Evolutionary conservation across 495 filamentous ascomycete genomes (phyloP).

Genomic region (Aspergillus incahuasiensis): DNA sequence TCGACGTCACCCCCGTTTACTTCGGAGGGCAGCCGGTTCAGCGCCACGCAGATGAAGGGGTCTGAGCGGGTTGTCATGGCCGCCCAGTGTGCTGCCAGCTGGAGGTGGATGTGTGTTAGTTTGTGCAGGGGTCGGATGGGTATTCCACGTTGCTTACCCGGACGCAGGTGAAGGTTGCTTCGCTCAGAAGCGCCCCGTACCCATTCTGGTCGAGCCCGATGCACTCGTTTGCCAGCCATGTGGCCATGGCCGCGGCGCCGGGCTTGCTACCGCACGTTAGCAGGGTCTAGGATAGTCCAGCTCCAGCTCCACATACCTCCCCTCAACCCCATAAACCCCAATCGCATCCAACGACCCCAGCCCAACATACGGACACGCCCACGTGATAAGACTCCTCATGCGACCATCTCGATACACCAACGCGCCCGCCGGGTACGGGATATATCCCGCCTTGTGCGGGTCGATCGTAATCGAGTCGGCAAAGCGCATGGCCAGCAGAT

Average conservation of each 20-base stretch:
- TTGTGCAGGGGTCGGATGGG: too few species aligned
- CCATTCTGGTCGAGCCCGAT: conserved; percentile 35
- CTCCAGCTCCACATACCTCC: conserved; percentile 18
- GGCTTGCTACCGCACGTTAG: conserved; percentile 31
- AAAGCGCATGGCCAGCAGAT: conserved; percentile 28
- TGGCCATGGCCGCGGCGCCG: conserved; percentile 39
- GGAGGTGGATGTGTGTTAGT: neutral
- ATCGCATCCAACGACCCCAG: conserved; percentile 31
- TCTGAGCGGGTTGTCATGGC: conserved; percentile 24
- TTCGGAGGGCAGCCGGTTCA: conserved; percentile 41
- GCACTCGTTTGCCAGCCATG: conserved; percentile 36
- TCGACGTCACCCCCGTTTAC: conserved; percentile 26
- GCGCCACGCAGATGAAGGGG: conserved; percentile 36
- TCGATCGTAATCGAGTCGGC: conserved; percentile 46
- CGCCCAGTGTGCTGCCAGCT: conserved; percentile 43
- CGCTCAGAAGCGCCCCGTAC: conserved; percentile 37
- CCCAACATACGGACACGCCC: conserved; percentile 40
- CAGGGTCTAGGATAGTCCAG: neutral
- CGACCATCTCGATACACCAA: conserved; percentile 42
- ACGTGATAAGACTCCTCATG: conserved; percentile 44
- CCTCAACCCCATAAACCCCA: conserved; percentile 44
- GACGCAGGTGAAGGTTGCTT: conserved; percentile 33
- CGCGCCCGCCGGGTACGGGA: conserved; percentile 45
- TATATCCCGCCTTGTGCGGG: conserved; percentile 46
- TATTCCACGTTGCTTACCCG: conserved; percentile 17